Conservation (phyloP, 805 yeast genomes). For the Wickerhamiella lipophila region DNA sequence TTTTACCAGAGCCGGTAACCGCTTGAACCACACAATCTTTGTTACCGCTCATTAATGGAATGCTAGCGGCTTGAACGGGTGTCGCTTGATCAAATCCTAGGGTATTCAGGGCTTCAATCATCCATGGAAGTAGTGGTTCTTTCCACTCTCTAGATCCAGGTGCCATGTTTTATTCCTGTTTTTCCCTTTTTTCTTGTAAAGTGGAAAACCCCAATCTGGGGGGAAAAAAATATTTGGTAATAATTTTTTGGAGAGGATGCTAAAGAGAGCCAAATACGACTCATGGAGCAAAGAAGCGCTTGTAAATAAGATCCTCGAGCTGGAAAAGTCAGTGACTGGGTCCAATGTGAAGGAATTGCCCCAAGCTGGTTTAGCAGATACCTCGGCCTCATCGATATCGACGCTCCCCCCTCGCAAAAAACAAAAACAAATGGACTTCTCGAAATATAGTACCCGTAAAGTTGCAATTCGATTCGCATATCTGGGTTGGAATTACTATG, state of each 20-base stretch:
- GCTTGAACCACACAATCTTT: constrained; percentile 97
- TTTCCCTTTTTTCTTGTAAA: too few species aligned
- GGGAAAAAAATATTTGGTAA: not conserved
- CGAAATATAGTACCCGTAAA: constrained; percentile 48
- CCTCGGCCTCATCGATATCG: not conserved
- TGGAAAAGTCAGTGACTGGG: constrained; percentile 33
- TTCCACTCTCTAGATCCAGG: constrained; percentile 19
- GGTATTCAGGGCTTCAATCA: constrained; percentile 50
- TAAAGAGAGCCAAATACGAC: constrained; percentile 10
- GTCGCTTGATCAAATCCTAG: constrained; percentile 77
- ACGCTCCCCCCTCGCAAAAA: constrained; percentile 21
- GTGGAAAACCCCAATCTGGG: too few species aligned
- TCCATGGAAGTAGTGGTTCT: constrained; percentile 22
- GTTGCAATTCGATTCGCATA: constrained; percentile 78
- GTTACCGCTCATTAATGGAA: constrained; percentile 69
- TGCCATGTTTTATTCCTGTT: constrained; percentile 4
- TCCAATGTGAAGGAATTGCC: not conserved
- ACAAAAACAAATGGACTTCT: constrained; percentile 48
- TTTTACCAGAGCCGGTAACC: constrained; percentile 97
- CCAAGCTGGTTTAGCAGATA: not conserved
- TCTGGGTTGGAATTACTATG: constrained; percentile 86
- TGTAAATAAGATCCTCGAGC: constrained; percentile 40
- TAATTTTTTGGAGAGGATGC: constrained; percentile 7
- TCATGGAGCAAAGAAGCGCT: constrained; percentile 56
- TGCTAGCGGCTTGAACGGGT: constrained; percentile 91